Conservation (phyloP, 257 asterid genomes). For the Paraleonurus japonicus region DNA sequence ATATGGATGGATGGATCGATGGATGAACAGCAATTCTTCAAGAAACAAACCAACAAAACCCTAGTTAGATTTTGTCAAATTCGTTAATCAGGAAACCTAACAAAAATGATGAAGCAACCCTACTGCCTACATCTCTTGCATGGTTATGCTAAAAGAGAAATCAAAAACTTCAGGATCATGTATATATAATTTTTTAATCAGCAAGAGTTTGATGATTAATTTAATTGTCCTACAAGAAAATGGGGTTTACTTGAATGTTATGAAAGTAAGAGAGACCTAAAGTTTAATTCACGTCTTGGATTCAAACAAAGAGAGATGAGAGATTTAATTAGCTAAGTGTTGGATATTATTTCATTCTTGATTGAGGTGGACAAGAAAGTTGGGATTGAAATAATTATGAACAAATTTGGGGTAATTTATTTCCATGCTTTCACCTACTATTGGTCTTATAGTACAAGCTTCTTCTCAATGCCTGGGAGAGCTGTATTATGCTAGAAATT, state of each 20-base stretch:
- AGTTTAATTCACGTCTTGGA: slow-evolving; percentile 13
- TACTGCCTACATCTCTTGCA: slow-evolving; percentile 14
- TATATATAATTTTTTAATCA: neutral
- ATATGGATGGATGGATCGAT: slow-evolving; percentile 5
- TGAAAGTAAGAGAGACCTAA: slow-evolving; percentile 6
- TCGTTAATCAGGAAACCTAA: slow-evolving; percentile 6
- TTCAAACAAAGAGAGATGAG: slow-evolving; percentile 16
- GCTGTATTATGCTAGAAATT: neutral
- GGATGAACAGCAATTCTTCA: slow-evolving; percentile 26
- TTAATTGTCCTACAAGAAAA: slow-evolving; percentile 32
- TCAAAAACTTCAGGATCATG: neutral
- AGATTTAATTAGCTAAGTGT: slow-evolving; percentile 16
- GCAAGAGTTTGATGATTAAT: neutral
- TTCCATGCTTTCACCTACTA: slow-evolving; percentile 62
- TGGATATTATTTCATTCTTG: slow-evolving; percentile 28
- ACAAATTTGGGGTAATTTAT: slow-evolving; percentile 29
- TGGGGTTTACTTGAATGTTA: slow-evolving; percentile 30
- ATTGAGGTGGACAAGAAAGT: slow-evolving; percentile 41
- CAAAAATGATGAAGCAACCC: neutral
- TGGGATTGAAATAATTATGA: slow-evolving; percentile 30
- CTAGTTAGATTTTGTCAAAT: slow-evolving; percentile 21
- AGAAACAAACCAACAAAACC: slow-evolving; percentile 33
- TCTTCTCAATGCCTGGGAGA: slow-evolving; percentile 24
- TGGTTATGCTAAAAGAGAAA: slow-evolving; percentile 2
- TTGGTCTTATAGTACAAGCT: slow-evolving; percentile 65